Conservation (phyloP, 305 asterid species). For the Fraxinus sp. region DNA sequence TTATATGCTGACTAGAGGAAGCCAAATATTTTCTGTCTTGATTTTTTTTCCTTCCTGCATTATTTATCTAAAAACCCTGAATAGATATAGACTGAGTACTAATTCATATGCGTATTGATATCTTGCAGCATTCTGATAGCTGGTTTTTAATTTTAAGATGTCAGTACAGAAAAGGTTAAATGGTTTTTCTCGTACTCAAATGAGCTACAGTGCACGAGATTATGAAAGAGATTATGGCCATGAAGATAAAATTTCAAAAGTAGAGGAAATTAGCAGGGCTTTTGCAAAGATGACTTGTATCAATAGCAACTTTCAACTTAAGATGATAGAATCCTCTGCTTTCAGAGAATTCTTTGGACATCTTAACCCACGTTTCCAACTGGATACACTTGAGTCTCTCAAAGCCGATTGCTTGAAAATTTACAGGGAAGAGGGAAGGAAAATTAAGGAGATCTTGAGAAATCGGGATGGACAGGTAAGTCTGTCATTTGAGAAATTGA, state of each 20-base stretch:
- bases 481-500: neutral
- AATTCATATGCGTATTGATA: neutral
- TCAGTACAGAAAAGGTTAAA: neutral
- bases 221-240: neutral
- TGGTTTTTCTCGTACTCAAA: neutral
- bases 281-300: neutral
- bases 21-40: neutral
- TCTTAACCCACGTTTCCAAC: neutral
- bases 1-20: neutral
- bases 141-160: neutral
- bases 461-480: neutral
- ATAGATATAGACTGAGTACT: neutral
- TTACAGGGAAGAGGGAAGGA: neutral
- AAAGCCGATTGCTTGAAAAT: neutral
- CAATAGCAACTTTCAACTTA: neutral
- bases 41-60: neutral
- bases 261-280: neutral
- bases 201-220: neutral
- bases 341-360: neutral
- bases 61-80: neutral
- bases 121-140: neutral
- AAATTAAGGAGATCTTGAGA: neutral
- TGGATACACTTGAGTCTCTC: neutral
- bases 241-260: neutral
- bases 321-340: neutral